A percentile compares a stretch with the other conserved stretches of the same genome.
Conservation (phyloP, 106 monocot species). For the Acorus calamus region DNA sequence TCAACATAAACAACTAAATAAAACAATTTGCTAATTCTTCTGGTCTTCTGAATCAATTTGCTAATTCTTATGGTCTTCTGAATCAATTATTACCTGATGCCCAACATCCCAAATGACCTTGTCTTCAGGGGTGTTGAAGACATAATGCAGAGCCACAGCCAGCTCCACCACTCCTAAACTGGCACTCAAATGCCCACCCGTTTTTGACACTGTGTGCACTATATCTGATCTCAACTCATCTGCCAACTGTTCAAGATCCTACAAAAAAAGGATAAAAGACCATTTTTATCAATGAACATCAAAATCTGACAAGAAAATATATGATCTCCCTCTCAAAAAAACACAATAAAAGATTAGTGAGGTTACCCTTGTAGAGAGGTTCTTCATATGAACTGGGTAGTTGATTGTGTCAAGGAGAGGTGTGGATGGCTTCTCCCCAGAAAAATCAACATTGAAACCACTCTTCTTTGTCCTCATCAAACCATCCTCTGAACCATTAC, state of each 20-base stretch:
- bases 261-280: neutral
- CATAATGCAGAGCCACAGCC: constrained; percentile 74
- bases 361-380: constrained; percentile 43
- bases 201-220: constrained; percentile 55
- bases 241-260: constrained; percentile 76
- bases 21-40: too few relatives aligned
- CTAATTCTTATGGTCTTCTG: too few relatives aligned
- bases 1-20: too few relatives aligned
- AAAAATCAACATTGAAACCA: constrained; percentile 42
- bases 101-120: constrained; percentile 97
- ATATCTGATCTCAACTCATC: constrained; percentile 72
- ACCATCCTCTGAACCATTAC: constrained; percentile 7
- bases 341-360: neutral
- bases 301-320: neutral
- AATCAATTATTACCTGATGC: constrained; percentile 42
- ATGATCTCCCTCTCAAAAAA: neutral
- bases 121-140: constrained; percentile 71
- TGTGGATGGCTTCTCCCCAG: constrained; percentile 62
- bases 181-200: constrained; percentile 69
- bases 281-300: neutral
- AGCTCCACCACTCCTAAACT: constrained; percentile 88
- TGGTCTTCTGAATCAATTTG: too few relatives aligned
- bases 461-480: constrained; percentile 22
- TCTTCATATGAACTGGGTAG: constrained; percentile 84
- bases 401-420: constrained; percentile 76